These are phyloP conservation scores for Cutaneotrichosporon cyanovorans DNA, from an alignment of 1,284 basidiomycete genomes.

Conservation along the genomic window DNA sequence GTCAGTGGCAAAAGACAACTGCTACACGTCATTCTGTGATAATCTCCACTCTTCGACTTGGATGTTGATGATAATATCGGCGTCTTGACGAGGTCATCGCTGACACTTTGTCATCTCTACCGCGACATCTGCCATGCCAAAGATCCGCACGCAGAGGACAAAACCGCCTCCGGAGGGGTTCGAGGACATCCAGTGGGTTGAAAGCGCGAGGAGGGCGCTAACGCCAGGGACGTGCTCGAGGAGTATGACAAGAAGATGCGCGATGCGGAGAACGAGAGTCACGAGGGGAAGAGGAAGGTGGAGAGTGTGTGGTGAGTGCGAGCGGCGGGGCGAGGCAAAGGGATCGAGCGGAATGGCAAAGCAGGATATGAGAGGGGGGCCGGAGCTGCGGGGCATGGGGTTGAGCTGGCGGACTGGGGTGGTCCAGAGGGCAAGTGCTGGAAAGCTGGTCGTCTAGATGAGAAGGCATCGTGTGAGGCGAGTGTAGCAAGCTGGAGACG, in stretches of 20 bases:
- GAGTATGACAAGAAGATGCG: constrained; percentile 96
- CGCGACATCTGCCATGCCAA: constrained; percentile 75
- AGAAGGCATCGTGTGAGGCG: no score
- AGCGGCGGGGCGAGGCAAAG: no score
- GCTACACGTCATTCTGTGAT: neutral
- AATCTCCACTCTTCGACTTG: neutral
- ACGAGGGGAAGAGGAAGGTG: constrained; percentile 94
- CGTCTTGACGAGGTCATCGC: neutral
- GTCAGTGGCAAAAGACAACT: neutral
- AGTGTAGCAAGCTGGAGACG: no score
- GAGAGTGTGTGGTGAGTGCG: constrained; percentile 75
- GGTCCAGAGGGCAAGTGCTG: no score
- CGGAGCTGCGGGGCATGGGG: no score
- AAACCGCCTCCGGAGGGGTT: constrained; percentile 95
- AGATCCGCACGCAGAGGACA: constrained; percentile 87
- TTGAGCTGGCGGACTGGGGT: no score
- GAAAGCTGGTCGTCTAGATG: no score
- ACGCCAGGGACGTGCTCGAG: constrained; percentile 74
- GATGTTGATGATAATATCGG: neutral
- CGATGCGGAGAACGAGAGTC: constrained; percentile 92
- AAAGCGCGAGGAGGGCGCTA: constrained; percentile 50
- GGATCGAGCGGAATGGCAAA: no score
- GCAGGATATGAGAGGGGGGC: no score
- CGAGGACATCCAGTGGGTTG: constrained; percentile 75
- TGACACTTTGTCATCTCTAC: no score